Base-by-base conservation (phyloP, 2,329 filamentous ascomycete species). In the Rhexocercosporidium sp. region DNA sequence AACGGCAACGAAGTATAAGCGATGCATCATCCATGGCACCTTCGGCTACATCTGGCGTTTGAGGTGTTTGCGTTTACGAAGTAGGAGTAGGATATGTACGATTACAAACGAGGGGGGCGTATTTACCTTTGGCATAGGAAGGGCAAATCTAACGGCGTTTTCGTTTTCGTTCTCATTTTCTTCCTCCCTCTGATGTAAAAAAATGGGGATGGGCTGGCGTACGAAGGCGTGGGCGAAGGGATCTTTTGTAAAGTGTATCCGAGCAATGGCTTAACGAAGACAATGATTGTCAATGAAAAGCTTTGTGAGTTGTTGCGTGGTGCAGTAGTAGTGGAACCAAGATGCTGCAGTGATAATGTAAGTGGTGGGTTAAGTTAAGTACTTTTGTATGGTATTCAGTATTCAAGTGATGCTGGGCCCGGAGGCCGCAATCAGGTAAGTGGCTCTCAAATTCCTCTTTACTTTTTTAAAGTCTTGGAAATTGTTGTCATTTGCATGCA, bases 1-100 rank as follows among this genome's bases (percentile, higher is more conserved):
- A 87, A 76, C 80, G 86, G 67, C 87, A 88, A 75, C 80, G 87
- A 67, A 89, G 84, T 72, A 79, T 85, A 51, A 82, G 81, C 54
- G 81, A 74, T 65, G 64, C 57, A 34, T 70, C 68, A 81, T 73
- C 46, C 27, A 39, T 46, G 31, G 41, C 44, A 25, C 29, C 31
- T 14, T 20, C 37, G 27, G 14, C 46, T 34, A n/a, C 4, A 46
- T 61, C 54, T 47, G 66, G 64, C 56, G 59, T 61, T 63, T 68
- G 37, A 57, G 47, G 65, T 20, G 25, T 63, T 31, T 46, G 34
- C 62, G 12, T 47, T 44, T 54, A 56, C 64, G 27, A 22, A 47
- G 44, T n/a, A 22, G 22, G 34, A 41, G 59, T 53, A 63, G 20
- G 44, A 59, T 66, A 62, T 72, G 69, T 71, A 71, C 53, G 56